Conservation (phyloP, 1,139 yeast species). For the Pichia sp. region DNA sequence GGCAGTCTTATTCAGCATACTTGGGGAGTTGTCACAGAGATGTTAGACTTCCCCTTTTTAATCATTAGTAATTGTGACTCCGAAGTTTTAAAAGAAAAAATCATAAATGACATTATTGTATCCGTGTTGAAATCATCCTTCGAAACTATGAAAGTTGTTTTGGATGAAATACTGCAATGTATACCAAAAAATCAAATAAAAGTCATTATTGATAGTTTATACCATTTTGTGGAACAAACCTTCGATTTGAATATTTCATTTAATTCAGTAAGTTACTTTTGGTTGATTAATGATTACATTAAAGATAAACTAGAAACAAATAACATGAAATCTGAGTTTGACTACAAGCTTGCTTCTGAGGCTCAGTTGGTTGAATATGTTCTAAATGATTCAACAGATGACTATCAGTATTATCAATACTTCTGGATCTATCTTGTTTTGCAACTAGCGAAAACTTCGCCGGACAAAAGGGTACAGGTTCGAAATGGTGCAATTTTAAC, state of each 20-base stretch:
- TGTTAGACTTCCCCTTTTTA: slow-evolving; percentile 64
- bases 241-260: slow-evolving; percentile 81
- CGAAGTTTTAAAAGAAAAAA: slow-evolving; percentile 34
- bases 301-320: slow-evolving; percentile 30
- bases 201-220: slow-evolving; percentile 64
- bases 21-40: slow-evolving; percentile 69
- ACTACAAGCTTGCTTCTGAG: slow-evolving; percentile 20
- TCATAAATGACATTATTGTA: slow-evolving; percentile 38
- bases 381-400: slow-evolving; percentile 19
- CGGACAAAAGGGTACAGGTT: slow-evolving; percentile 70
- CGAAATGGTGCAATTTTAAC: slow-evolving; percentile 88
- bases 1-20: slow-evolving; percentile 52
- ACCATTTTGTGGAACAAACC: slow-evolving; percentile 64
- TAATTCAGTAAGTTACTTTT: slow-evolving; percentile 84
- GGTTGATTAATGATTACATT: slow-evolving; percentile 82
- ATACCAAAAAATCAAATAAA: slow-evolving; percentile 62
- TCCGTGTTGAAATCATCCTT: slow-evolving; percentile 60
- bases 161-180: slow-evolving; percentile 75
- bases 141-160: slow-evolving; percentile 72
- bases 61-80: slow-evolving; percentile 34
- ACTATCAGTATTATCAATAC: slow-evolving; percentile 23
- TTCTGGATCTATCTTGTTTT: slow-evolving; percentile 65
- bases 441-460: slow-evolving; percentile 57
- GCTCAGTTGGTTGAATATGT: slow-evolving; percentile 28
- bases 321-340: slow-evolving; percentile 2